A percentile compares a stretch with the other conserved stretches of the same genome.
Evolutionary conservation across 352 stramenopile genomes (phyloP).

Genomic region (Thraustotheca clavata): DNA sequence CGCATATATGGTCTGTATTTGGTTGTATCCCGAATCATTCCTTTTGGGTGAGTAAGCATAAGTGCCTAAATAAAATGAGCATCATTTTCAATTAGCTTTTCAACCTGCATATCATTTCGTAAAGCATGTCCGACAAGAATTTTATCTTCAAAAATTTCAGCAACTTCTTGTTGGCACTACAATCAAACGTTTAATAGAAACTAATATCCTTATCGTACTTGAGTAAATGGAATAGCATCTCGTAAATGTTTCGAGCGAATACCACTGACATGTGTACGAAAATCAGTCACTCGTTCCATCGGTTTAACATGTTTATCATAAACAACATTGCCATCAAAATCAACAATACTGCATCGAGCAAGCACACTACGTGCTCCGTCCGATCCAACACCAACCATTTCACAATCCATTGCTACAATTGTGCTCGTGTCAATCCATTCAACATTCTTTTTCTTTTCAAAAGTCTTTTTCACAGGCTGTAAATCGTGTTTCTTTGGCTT

Average conservation of each 20-base stretch:
- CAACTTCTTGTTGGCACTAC: constrained; percentile 70
- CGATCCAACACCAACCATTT: constrained; percentile 80
- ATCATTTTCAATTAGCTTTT: background rate
- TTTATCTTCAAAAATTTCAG: constrained; percentile 70
- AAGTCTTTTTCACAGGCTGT: background rate
- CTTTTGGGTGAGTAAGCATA: constrained; percentile 76
- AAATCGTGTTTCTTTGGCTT: constrained; percentile 17
- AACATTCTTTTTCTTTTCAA: constrained; percentile 11
- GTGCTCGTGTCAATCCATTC: constrained; percentile 69
- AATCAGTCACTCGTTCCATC: constrained; percentile 81
- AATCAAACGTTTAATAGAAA: background rate
- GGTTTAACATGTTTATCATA: constrained; percentile 80
- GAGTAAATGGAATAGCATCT: constrained; percentile 63
- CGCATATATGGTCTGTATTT: constrained; percentile 80
- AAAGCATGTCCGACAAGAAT: constrained; percentile 75
- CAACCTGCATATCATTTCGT: constrained; percentile 76
- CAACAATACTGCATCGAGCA: constrained; percentile 81
- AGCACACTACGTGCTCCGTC: constrained; percentile 71
- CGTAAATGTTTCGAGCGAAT: constrained; percentile 61
- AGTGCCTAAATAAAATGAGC: constrained; percentile 30
- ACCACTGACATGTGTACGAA: constrained; percentile 78
- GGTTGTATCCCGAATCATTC: constrained; percentile 71
- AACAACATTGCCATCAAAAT: constrained; percentile 72
- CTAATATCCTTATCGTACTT: constrained; percentile 22
- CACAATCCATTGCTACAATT: constrained; percentile 84